Evolutionary conservation across 805 yeast genomes (phyloP), one percentile per base, ranked within the genome.

Genomic region (Cyberlindnera samutprakarnensis): DNA sequence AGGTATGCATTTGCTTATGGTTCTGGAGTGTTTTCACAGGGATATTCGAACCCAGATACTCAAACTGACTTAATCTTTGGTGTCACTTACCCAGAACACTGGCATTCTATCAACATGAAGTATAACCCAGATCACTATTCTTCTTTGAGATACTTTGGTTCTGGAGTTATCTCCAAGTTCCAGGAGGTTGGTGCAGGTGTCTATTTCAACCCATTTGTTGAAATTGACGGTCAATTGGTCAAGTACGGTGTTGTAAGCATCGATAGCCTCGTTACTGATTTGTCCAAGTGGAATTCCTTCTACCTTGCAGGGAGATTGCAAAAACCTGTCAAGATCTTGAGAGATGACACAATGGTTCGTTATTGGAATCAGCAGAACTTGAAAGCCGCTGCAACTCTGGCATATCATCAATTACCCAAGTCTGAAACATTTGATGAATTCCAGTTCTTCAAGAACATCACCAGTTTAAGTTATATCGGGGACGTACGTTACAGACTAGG

Each of bases 231-330:
- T 8, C 57, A 64, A 23, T 53, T 70, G 31, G 72, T 90, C 27
- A 92, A 92, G 52, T 92, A 92, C 51, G 98, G 98, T 11, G 78
- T 87, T 10, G 79, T 87, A 2, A 75, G 85, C 5, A 64, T 72
- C 41, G 68, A 72, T 15, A 67, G 67, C 8, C 57, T 85, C 14
- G 56, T 76, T 23, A 63, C 63, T 23, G 98, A 92, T 57, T 60
- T 92, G 18, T 63, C 72, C n/a, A 73, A 79, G 34, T 92, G 98
- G 98, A 64, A 75, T 18, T 72, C 87, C 0, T 69, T 92, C 46
- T 92, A 92, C 48, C 51, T 92, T 14, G 94, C 96, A 2, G 98
- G 98, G 2, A 66, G 98, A 40, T 62, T 92, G 36, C 98, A 92
- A 47, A 92, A 92, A 49, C 98, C 98, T 0, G 94, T 90, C 5